phyloP scores from a whole-genome alignment of 1,284 basidiomycete species.

The Cryptococcus amylolentus region DNA sequence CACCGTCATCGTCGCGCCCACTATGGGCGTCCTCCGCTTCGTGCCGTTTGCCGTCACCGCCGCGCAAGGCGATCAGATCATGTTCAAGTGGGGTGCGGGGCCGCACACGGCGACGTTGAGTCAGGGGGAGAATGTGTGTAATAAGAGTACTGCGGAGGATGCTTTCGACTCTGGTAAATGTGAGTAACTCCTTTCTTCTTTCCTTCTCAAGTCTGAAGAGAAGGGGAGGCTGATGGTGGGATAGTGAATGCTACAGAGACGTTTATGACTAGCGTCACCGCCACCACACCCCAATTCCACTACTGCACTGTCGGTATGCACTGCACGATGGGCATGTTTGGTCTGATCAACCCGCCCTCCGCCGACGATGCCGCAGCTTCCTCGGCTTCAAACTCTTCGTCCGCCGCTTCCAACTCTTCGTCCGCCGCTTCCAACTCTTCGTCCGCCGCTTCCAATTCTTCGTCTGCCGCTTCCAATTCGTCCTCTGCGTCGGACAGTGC shows the following conservation, averaged over 20 bases:
- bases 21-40: conserved; percentile 27
- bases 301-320: conserved; percentile 29
- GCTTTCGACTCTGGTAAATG: conserved; percentile 31
- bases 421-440: background rate
- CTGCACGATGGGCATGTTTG: conserved; percentile 30
- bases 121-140: conserved; percentile 26
- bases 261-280: conserved; percentile 14
- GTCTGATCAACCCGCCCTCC: conserved; percentile 19
- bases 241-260: conserved; percentile 28
- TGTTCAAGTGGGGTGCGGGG: conserved; percentile 28
- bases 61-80: conserved; percentile 21
- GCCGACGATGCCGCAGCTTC: background rate
- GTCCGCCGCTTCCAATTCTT: background rate
- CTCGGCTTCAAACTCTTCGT: too few relatives aligned
- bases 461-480: background rate
- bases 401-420: background rate
- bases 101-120: conserved; percentile 25
- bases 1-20: conserved; percentile 28
- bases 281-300: conserved; percentile 20
- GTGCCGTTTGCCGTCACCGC: conserved; percentile 28
- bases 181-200: conserved; percentile 12
- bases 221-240: background rate
- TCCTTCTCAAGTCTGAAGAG: background rate
- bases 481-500: background rate
- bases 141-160: conserved; percentile 16